Evolutionary conservation across 2,329 filamentous ascomycete species (phyloP).

Genomic region (Pseudogymnoascus sp.): DNA sequence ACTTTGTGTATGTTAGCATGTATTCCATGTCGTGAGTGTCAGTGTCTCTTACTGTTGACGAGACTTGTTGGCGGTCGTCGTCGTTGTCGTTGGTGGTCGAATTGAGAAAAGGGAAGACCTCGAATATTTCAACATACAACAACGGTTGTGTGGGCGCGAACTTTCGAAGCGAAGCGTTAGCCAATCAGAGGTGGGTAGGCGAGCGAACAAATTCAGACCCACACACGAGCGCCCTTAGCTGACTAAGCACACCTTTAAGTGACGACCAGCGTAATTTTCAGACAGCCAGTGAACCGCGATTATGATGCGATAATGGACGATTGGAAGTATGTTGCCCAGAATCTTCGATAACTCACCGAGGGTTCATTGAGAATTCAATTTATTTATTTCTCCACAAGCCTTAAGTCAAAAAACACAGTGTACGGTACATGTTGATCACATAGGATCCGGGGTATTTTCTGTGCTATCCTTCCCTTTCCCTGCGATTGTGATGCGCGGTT

Average conservation of each 20-base stretch:
- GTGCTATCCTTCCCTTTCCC: not conserved
- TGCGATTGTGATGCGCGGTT: not conserved
- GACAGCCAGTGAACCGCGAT: not conserved
- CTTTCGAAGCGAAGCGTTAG: constrained; percentile 3
- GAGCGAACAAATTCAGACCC: not conserved
- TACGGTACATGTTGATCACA: not conserved
- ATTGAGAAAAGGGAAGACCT: constrained; percentile 9
- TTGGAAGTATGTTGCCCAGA: not conserved
- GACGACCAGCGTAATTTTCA: constrained; percentile 1
- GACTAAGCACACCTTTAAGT: constrained; percentile 7
- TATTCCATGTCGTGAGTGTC: not conserved
- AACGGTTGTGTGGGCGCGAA: constrained; percentile 7
- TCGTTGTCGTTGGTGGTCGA: constrained; percentile 8
- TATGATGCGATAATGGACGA: not conserved
- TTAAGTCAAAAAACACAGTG: not conserved
- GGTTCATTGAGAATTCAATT: not conserved
- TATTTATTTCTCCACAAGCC: not conserved
- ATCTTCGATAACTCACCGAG: not conserved
- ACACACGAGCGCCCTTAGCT: not conserved
- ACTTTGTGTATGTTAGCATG: constrained; percentile 11
- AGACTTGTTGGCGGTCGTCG: constrained; percentile 8
- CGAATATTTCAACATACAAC: constrained; percentile 9
- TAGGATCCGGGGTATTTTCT: not conserved
- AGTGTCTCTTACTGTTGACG: constrained; percentile 9
- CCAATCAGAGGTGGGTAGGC: not conserved